Percentiles rank a stretch among this genome's conserved stretches.
phyloP scores from a whole-genome alignment of 305 asterid genomes.

The Rubia tinctorum region DNA sequence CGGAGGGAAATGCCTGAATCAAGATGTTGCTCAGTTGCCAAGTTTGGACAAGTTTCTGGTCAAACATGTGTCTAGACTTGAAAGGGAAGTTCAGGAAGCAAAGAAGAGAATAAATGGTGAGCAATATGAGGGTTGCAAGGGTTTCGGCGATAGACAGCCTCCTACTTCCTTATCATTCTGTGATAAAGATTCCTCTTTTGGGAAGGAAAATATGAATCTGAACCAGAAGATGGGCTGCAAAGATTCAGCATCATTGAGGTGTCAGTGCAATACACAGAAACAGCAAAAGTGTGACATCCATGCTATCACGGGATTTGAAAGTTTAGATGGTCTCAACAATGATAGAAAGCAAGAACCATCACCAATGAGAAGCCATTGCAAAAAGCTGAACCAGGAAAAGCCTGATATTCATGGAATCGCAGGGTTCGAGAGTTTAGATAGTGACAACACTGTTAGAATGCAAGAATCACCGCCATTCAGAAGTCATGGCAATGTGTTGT shows the following conservation, averaged over 20 bases:
- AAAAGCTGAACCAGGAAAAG: constrained; percentile 20
- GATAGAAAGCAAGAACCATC: background rate
- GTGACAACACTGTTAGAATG: constrained; percentile 49
- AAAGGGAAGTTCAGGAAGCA: constrained; percentile 82
- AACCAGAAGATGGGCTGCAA: constrained; percentile 28
- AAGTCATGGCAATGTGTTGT: background rate
- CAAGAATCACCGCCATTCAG: background rate
- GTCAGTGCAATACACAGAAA: background rate
- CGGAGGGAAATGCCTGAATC: constrained; percentile 9
- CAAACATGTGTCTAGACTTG: constrained; percentile 68
- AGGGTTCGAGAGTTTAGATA: constrained; percentile 55
- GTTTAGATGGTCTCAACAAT: background rate
- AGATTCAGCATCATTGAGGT: no score
- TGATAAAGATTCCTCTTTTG: background rate
- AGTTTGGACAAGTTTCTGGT: constrained; percentile 74
- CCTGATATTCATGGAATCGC: constrained; percentile 17
- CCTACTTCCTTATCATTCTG: background rate
- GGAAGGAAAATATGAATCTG: constrained; percentile 54
- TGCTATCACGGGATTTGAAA: background rate
- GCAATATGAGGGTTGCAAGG: constrained; percentile 7
- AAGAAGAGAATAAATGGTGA: constrained; percentile 34
- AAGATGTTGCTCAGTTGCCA: constrained; percentile 40
- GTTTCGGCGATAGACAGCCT: background rate
- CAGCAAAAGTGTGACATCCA: constrained; percentile 1
- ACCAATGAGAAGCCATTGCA: background rate